Percentiles rank a stretch among this genome's conserved stretches.
Conservation (phyloP, 192 early-diverging fungal species). For the Coemansia guatemalensis region DNA sequence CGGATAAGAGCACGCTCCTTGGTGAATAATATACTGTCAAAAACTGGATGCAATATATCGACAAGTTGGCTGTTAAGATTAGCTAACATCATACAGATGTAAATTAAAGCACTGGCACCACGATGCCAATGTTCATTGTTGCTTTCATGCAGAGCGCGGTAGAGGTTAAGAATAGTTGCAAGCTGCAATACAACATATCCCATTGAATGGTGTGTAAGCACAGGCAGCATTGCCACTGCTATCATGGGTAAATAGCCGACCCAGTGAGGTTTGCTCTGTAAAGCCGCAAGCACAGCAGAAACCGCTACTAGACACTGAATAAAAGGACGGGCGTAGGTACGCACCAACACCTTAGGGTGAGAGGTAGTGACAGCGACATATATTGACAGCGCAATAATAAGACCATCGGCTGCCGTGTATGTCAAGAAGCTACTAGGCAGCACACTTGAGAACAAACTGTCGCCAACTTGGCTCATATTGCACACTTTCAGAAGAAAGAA, state of each 20-base stretch:
- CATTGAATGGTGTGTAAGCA: constrained; percentile 5
- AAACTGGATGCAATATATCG: not conserved
- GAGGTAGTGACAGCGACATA: too few relatives aligned
- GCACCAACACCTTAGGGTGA: too few relatives aligned
- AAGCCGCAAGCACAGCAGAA: constrained; percentile 4
- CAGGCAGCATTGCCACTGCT: not conserved
- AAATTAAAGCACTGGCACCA: not conserved
- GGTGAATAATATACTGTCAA: constrained; percentile 3
- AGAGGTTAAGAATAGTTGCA: too few relatives aligned
- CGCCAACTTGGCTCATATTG: too few relatives aligned
- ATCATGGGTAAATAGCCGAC: not conserved
- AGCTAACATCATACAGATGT: constrained; percentile 4
- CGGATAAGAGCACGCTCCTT: constrained; percentile 17
- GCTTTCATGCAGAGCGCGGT: too few relatives aligned
- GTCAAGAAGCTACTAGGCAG: too few relatives aligned
- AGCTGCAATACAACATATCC: constrained; percentile 14
- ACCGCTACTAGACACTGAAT: not conserved
- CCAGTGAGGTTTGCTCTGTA: constrained; percentile 4
- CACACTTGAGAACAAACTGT: too few relatives aligned
- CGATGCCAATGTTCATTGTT: too few relatives aligned
- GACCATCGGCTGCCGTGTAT: too few relatives aligned
- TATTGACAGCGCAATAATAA: too few relatives aligned
- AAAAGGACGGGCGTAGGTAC: too few relatives aligned
- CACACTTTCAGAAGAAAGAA: too few relatives aligned
- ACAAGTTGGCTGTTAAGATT: constrained; percentile 11